Percentiles rank a stretch among this genome's conserved stretches.
Evolutionary conservation across 1,139 yeast species (phyloP).

Genomic region (Geotrichum histeridarum): DNA sequence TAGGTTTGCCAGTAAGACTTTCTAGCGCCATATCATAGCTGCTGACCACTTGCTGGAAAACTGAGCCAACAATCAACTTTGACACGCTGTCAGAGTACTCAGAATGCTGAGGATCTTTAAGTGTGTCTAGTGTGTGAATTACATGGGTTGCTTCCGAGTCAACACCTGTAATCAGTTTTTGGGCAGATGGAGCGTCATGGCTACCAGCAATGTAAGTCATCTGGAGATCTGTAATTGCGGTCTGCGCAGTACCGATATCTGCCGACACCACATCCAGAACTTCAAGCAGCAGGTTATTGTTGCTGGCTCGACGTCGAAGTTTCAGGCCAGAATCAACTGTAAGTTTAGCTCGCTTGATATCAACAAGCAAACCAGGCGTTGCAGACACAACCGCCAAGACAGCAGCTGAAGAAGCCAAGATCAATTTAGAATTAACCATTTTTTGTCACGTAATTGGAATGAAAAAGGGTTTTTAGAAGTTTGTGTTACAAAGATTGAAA

Average conservation of each 20-base stretch:
- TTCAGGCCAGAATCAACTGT: slow-evolving; percentile 4
- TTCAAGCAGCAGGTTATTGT: slow-evolving; percentile 1
- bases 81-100: slow-evolving; percentile 30
- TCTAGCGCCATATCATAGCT: slow-evolving; percentile 34
- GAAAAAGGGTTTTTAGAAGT: too few relatives aligned
- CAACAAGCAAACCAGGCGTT: slow-evolving; percentile 1
- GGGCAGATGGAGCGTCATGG: slow-evolving; percentile 27
- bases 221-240: slow-evolving; percentile 9
- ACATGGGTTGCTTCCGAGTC: slow-evolving; percentile 35
- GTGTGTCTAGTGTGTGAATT: slow-evolving; percentile 26
- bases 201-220: slow-evolving; percentile 17
- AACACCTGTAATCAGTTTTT: slow-evolving; percentile 30
- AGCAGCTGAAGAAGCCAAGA: slow-evolving; percentile 15
- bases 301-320: slow-evolving; percentile 14
- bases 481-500: too few relatives aligned
- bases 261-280: slow-evolving; percentile 5
- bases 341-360: slow-evolving; percentile 8
- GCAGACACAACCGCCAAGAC: slow-evolving; percentile 11
- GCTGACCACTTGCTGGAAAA: slow-evolving; percentile 35
- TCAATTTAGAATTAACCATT: slow-evolving; percentile 20
- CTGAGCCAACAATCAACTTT: slow-evolving; percentile 30
- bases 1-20: slow-evolving; percentile 26
- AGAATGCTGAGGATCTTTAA: slow-evolving; percentile 27
- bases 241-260: slow-evolving; percentile 11
- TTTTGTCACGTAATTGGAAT: background rate